Base-by-base conservation (phyloP, 2,329 filamentous ascomycete species). In the Colletotrichum incanum region DNA sequence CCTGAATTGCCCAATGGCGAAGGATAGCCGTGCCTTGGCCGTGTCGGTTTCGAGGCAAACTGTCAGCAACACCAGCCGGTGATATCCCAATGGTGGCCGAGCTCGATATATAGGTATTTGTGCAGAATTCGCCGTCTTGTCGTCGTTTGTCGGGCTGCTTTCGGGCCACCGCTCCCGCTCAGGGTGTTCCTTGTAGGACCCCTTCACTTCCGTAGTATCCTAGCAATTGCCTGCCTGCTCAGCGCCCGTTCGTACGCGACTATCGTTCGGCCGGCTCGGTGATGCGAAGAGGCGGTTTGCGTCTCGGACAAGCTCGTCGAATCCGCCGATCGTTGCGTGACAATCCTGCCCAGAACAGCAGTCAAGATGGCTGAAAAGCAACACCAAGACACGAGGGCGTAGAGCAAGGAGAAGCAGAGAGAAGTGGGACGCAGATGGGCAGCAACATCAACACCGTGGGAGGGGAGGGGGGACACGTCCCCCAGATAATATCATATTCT, bases 401-500 rank as follows among this genome's bases (percentile, higher is more conserved):
- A 26, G n/a, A 39, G 14, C 20, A 7, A 23, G 31, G 4, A n/a
- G 28, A 9, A 2, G 18, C 14, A 31, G 2, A 23, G 34, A 47
- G n/a, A 37, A 23, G 16, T 5, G 37, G 34, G 47, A 60, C 2
- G 14, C 28, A 41, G 47, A 41, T 37, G 34, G 45, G 11, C 34
- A 49, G 18, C 45, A 26, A 34, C 18, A 54, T 55, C 37, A 31
- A 59, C 37, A 23, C 41, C 37, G 23, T 3, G 18, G 47, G 9
- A 45, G 49, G 14, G 45, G 28, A 23, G 11, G 26, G 28, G 45
- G 52, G 68, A 61, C 50, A 61, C 63, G 26, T 62, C 68, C 50
- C 39, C 59, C 58, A 68, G 65, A 68, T 64, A 69, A 68, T 59
- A 64, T 68, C 52, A 23, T n/a, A 43, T 37, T 67, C 37, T 50